Base-by-base conservation (phyloP, 2,329 filamentous ascomycete genomes). In the Endothia cerciana region DNA sequence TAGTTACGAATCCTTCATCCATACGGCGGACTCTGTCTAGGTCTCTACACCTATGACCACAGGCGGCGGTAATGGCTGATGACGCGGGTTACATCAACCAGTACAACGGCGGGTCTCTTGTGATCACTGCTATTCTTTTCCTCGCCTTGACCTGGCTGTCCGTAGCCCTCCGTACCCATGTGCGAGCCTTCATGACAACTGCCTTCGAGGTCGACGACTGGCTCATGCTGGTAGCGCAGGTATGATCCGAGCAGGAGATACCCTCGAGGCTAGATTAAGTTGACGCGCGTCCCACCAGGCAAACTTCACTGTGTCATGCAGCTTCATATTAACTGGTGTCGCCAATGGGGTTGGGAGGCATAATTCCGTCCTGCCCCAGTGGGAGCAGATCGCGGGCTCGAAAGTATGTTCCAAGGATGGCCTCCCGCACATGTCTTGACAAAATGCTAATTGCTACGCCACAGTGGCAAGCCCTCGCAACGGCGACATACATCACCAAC, bases 131-230 rank as follows among this genome's bases (percentile, higher is more conserved):
- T 49, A 70, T 75, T 45, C 66, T 74, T 19, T 76, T 83, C 55
- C 74, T 83, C 56, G 69, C 68, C 22, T 67, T 82, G 22, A 81
- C 75, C 58, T 82, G 78, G 76, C 63, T 81, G 15, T 78, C 81
- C 36, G 77, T 83, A 45, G 71, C 73, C 17, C 71, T 83, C 53
- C 75, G 81, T 64, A 77, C 73, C n/a, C 83, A 82, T 71, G 81
- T 81, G 15, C 76, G 81, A 65, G 74, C 73, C 5, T 73, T 78
- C 28, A 71, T 83, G 68, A 82, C 79, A 67, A 81, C 79, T 45
- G 74, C 75, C 61, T 82, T 84, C 64, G 77, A 82, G 70, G 67
- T 74, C n/a, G 83, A 85, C 72, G 83, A 85, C 74, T 85, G 83
- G 82, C 74, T 85, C 68, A 85, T 85, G 82, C 68, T 85, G 53